A percentile compares a stretch with the other conserved stretches of the same genome.
Conservation (phyloP, 2,329 filamentous ascomycete genomes). For the Tolypocladium tundrense region DNA sequence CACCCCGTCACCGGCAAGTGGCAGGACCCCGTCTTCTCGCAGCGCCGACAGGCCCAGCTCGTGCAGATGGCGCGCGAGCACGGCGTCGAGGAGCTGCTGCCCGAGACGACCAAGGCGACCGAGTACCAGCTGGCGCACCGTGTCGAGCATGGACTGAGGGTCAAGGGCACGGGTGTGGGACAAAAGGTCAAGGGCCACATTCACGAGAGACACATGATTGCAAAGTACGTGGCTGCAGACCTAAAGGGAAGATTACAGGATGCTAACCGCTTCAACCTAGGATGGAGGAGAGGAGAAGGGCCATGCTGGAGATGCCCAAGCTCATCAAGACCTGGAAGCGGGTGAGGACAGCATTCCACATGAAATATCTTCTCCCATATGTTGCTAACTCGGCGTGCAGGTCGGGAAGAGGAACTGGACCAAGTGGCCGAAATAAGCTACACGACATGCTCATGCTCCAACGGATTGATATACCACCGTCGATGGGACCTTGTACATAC, state of each 20-base stretch:
- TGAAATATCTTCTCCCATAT: neutral
- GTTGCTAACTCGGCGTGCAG: conserved; percentile 29
- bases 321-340: conserved; percentile 90
- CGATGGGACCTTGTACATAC: conserved; percentile 15
- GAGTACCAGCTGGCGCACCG: conserved; percentile 59
- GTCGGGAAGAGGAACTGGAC: conserved; percentile 45
- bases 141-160: conserved; percentile 68
- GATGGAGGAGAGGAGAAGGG: conserved; percentile 80
- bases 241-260: too few relatives aligned
- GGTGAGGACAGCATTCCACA: conserved; percentile 39
- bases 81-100: conserved; percentile 73
- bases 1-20: conserved; percentile 71
- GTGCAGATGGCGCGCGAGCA: conserved; percentile 73
- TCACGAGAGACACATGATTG: conserved; percentile 79
- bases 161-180: conserved; percentile 88
- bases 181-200: conserved; percentile 92
- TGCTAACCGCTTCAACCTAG: conserved; percentile 27
- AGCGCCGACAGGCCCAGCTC: conserved; percentile 81
- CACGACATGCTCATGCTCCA: neutral
- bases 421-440: conserved; percentile 44
- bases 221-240: conserved; percentile 39
- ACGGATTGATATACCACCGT: neutral
- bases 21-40: conserved; percentile 73
- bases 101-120: conserved; percentile 65
- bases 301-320: conserved; percentile 90